These are phyloP conservation scores for Pythium insidiosum DNA, from an alignment of 352 stramenopile species.

Conservation along the genomic window DNA sequence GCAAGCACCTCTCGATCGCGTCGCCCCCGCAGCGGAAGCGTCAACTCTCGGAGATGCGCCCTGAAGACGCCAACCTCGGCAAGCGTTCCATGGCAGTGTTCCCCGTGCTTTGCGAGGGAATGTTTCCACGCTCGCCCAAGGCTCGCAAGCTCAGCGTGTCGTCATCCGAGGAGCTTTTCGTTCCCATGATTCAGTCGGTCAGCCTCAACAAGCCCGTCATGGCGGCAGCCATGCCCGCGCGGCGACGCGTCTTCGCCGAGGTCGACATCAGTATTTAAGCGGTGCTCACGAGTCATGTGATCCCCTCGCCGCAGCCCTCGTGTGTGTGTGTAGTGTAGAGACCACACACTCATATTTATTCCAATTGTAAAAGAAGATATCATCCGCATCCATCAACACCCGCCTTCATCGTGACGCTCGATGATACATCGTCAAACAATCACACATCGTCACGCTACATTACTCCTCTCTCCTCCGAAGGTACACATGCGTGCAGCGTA, in stretches of 20 bases:
- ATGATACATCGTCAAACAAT: too few relatives aligned
- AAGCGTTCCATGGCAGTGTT: constrained; percentile 18
- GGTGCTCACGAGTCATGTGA: constrained; percentile 3
- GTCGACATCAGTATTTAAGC: constrained; percentile 42
- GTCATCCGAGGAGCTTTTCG: constrained; percentile 17
- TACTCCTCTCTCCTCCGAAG: too few relatives aligned
- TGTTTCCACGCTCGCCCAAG: constrained; percentile 19
- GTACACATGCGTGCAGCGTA: too few relatives aligned
- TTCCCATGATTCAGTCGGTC: constrained; percentile 25
- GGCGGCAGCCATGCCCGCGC: constrained; percentile 28
- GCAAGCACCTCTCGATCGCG: constrained; percentile 3
- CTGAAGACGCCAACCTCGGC: constrained; percentile 20
- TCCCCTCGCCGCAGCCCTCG: too few relatives aligned
- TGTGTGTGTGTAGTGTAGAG: constrained; percentile 15
- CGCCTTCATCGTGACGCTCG: too few relatives aligned
- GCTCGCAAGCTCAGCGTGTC: constrained; percentile 51
- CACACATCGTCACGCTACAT: too few relatives aligned
- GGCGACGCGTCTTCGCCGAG: constrained; percentile 67
- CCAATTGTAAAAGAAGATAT: constrained; percentile 2
- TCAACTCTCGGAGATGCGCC: constrained; percentile 42
- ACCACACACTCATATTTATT: constrained; percentile 9
- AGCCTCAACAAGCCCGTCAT: constrained; percentile 14
- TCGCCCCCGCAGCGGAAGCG: constrained; percentile 30
- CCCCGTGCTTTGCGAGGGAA: constrained; percentile 5
- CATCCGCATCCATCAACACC: too few relatives aligned